A percentile compares a stretch with the other conserved stretches of the same genome.
Evolutionary conservation across 78 protist genomes (phyloP).

Genomic region (Creolimax fragrantissima): DNA sequence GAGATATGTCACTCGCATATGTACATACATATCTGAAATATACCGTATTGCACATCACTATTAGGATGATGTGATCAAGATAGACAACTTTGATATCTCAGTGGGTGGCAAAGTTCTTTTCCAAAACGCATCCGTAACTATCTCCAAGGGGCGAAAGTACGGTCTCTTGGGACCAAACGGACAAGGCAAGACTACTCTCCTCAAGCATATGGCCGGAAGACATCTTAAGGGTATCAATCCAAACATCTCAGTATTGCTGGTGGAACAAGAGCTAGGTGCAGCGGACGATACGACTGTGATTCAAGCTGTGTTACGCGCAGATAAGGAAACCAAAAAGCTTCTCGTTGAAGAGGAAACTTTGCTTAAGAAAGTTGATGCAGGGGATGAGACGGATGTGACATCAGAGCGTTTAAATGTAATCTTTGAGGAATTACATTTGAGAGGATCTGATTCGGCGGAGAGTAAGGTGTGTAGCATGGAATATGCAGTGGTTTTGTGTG

Average conservation of each 20-base stretch:
- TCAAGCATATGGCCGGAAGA: conserved; percentile 15
- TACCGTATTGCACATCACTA: background rate
- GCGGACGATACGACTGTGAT: conserved; percentile 7
- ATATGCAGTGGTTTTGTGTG: too few species aligned
- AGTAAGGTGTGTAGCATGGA: background rate
- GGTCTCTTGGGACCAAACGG: conserved; percentile 30
- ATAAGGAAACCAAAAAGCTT: background rate
- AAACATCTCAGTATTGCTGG: conserved; percentile 34
- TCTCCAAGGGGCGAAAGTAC: conserved; percentile 2
- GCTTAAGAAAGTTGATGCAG: background rate
- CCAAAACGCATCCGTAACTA: background rate
- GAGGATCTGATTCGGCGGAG: background rate
- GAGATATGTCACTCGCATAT: background rate
- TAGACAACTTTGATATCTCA: background rate
- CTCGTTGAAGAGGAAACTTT: background rate
- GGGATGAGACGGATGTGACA: background rate
- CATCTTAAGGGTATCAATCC: conserved; percentile 11
- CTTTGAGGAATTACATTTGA: background rate
- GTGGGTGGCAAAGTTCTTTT: conserved; percentile 3
- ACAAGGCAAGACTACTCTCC: conserved; percentile 18
- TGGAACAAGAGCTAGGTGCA: conserved; percentile 62
- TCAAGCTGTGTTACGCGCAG: conserved; percentile 16
- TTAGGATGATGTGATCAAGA: background rate
- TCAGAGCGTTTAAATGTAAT: background rate
- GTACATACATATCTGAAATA: background rate